Evolutionary conservation across 2,329 filamentous ascomycete species (phyloP), one percentile per base, ranked within the genome.

Genomic region (Cercospora beticola): DNA sequence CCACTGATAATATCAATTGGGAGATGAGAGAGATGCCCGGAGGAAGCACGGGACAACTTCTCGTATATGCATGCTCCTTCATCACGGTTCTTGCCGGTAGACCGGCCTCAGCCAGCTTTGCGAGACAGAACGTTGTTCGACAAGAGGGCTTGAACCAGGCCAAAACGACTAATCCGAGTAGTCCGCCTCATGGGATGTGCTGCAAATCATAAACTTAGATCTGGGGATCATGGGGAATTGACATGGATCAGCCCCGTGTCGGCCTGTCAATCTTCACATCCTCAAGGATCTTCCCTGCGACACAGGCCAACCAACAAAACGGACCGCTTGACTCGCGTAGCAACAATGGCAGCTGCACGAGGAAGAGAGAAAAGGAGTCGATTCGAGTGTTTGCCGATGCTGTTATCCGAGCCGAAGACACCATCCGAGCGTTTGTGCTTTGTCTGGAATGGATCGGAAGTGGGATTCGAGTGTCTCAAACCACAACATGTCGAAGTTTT

Each of bases 121-220:
- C 60, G 10, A 62, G 26, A 49, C 8, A 26, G 33, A 21, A 30
- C 60, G 30, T 23, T 62, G 60, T 46, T 21, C 49, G 10, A 57
- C 36, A 23, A 43, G 21, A 57, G 4, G 18, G n/a, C 36, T 30
- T 2, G 10, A 36, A 16, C 56, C 56, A 36, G 56, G 56, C 14
- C 28, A 23, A 36, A n/a, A 23, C 31, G 30, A 28, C 21, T 7
- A 7, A 54, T 46, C 62, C 62, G 62, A 23, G 40, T 31, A n/a
- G 40, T 65, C 62, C 62, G 62, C n/a, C 16, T 23, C 62, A 65
- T 65, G 62, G 62, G 54, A 49, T 18, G 12, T 58, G 62, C 54
- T 65, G 33, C 12, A 40, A 36, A 16, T 26, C 23, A 12, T n/a
- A n/a, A 59, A 65, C 49, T 43, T 43, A 58, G 16, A 43, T 58